Evolutionary conservation across 192 early-diverging fungal species (phyloP), one percentile per base, ranked within the genome.

Genomic region (Jimgerdemannia lactiflua): DNA sequence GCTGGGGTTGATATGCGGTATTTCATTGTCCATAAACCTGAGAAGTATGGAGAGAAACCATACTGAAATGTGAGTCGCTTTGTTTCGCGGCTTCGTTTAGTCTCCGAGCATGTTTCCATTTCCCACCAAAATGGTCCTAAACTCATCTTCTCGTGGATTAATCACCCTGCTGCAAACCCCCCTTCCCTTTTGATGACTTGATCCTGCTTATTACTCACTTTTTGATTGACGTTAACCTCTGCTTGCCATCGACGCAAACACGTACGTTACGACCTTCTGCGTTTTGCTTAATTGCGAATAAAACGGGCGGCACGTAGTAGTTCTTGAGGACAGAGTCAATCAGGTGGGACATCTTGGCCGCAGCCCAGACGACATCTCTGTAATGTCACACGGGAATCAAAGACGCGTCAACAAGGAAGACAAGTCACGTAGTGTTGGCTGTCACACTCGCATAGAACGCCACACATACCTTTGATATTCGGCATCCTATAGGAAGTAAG

Each of bases 281-380:
- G 10, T 65, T 19, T 49, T 72, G 75, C 40, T 74, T 75, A 18
- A 70, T 68, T 6, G 75, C 69, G 49, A 79, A 76, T 49, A 79
- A 67, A 18, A 79, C 39, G 4, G 78, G 78, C 4, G 78, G 78
- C 20, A 79, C 44, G 70, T 79, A 79, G 49, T 71, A 79, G 49
- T 79, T 79, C 14, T 79, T 79, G 10, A 79, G 59, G 20, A 79
- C 42, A 17, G 78, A 79, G 43, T 79, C 78, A 64, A 79, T 78
- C 19, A 79, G 44, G 59, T 64, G 54, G 4, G 11, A 11, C 71
- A 73, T 73, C 17, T 73, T 73, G 71, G 6, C 9, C 43, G 11
- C 11, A 4, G 10, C 41, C 71, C 71, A 73, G 63, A 73, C 71
- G 39, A 73, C 44, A 64, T 73, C 71, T 59, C 49, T 59, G 49